Base-by-base conservation (phyloP, 1,139 yeast genomes). In the Geotrichum macrosporum region DNA sequence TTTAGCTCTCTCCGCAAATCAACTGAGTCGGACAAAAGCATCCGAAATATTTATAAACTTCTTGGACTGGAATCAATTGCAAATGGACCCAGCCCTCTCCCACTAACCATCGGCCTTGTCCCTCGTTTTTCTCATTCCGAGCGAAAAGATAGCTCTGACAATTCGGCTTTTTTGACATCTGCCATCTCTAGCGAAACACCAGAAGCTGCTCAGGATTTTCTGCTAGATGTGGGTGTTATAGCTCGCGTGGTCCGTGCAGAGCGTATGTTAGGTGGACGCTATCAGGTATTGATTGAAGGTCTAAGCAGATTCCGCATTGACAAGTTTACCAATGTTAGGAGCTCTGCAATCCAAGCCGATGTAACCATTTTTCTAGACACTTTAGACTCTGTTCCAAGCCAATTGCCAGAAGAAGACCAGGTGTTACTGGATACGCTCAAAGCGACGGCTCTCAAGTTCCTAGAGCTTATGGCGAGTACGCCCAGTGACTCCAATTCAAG, bases 271-370 rank as follows among this genome's bases (percentile, higher is more conserved):
- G 40, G 30, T 37, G 44, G 37, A 12, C 50, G 44, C n/a, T 39
- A 40, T 16, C 48, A 48, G 29, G 49, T 55, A 19, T 52, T 58
- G 9, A 41, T 60, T 19, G 63, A 59, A 43, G 63, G 63, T 13
- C 24, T 56, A 19, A 50, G 55, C 16, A 53, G 63, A 3, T 47
- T 60, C 35, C 38, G 46, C 27, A 35, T 57, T 31, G 37, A 29
- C n/a, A 30, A 41, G 44, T 29, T 46, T 22, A 40, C 27, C 10
- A 37, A 51, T 9, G 29, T 6, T 3, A 13, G 27, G 8, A 47
- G 53, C 4, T 40, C 45, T 20, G 33, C 41, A 15, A 56, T 52
- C 6, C 37, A 37, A 30, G 32, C 53, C 47, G 35, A 42, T 31
- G 38, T 46, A 40, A 41, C 46, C 9, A 50, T 40, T 12, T 26